These are phyloP conservation scores for Dryadomyces quercivorus DNA, from an alignment of 2,329 filamentous ascomycete genomes.

Conservation along the genomic window DNA sequence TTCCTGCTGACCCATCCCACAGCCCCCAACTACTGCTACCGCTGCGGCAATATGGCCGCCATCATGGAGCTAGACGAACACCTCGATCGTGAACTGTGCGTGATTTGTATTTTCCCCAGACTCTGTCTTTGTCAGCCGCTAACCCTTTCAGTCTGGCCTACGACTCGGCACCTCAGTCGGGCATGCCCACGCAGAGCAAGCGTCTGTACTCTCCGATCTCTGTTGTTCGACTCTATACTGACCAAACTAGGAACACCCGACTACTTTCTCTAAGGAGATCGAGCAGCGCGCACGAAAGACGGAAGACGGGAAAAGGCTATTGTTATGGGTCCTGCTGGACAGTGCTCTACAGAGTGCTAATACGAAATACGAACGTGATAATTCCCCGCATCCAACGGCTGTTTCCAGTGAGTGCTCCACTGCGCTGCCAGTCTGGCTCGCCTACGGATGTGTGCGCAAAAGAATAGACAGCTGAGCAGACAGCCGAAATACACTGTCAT, in stretches of 20 bases:
- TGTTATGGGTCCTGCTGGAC: too few species aligned
- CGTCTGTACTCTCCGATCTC: background rate
- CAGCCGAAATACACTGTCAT: too few species aligned
- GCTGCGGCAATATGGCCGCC: conserved; percentile 1
- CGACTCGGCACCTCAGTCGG: background rate
- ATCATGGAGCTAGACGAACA: conserved; percentile 1
- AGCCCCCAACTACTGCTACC: conserved; percentile 1
- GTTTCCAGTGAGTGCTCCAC: too few species aligned
- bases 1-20: background rate
- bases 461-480: too few species aligned
- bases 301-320: background rate
- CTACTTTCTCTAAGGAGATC: background rate
- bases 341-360: too few species aligned
- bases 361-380: too few species aligned
- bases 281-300: background rate
- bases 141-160: background rate
- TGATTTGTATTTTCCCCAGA: background rate
- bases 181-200: background rate
- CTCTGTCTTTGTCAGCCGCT: background rate
- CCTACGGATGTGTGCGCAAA: too few species aligned
- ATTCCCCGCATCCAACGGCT: too few species aligned
- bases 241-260: background rate
- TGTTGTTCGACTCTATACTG: background rate
- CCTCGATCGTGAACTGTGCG: background rate
- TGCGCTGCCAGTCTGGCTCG: too few species aligned